Evolutionary conservation across 106 monocot genomes (phyloP).

Genomic region (Dioscorea alata): DNA sequence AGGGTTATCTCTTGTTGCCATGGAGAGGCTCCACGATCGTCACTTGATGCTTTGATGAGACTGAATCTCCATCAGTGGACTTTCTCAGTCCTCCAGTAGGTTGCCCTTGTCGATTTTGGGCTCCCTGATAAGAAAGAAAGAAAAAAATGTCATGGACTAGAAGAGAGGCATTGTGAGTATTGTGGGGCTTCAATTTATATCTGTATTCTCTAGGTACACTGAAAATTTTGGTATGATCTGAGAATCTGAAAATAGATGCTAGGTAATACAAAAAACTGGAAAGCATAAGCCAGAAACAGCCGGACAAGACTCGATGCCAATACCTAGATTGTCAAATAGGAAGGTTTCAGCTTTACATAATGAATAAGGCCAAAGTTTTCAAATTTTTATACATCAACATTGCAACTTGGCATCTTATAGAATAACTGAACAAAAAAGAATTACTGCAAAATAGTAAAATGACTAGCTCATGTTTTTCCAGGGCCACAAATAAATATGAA

Average conservation of each 20-base stretch:
- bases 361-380: too few relatives aligned
- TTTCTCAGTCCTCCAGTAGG: conserved; percentile 33
- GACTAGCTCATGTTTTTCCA: neutral
- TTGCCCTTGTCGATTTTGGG: conserved; percentile 61
- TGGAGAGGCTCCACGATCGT: conserved; percentile 46
- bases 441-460: too few relatives aligned
- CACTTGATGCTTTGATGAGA: conserved; percentile 32
- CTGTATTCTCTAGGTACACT: neutral
- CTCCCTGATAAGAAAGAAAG: conserved; percentile 26
- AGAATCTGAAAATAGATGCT: too few relatives aligned
- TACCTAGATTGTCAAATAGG: too few relatives aligned
- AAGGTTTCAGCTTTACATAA: too few relatives aligned
- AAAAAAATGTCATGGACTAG: neutral
- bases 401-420: too few relatives aligned
- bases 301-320: too few relatives aligned
- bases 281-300: too few relatives aligned
- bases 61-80: conserved; percentile 41
- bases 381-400: too few relatives aligned
- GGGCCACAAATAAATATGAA: neutral
- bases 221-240: neutral
- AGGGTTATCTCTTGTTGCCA: conserved; percentile 30
- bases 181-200: neutral
- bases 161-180: neutral
- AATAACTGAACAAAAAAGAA: too few relatives aligned
- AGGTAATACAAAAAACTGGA: too few relatives aligned